Base-by-base conservation (phyloP, 768 basidiomycete species). In the Kwoniella mangroviensis region DNA sequence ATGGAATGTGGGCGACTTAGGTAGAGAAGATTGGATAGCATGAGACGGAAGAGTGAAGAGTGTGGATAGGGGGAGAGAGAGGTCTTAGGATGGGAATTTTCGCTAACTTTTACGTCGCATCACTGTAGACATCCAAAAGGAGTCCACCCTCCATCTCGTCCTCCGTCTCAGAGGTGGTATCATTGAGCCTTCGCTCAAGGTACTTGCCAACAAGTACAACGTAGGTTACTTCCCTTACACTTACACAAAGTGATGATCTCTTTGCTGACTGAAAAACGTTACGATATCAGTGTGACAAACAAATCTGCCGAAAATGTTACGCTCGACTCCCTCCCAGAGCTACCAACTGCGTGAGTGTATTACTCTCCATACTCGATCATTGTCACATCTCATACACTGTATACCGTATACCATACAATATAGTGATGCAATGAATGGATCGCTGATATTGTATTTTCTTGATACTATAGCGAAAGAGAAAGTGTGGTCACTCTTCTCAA, bases 301-400 rank as follows among this genome's bases (percentile, higher is more conserved):
- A 95, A 84, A 98, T 98, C 81, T 98, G 97, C 89, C 94, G 97
- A 85, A 98, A 98, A 86, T 98, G 97, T 87, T 98, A 98, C 85
- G 97, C 97, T 55, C 96, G 97, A 79, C 96, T 98, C 79, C 96
- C 97, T 74, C 96, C 95, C 64, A 94, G 97, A 84, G 97, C 97
- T 45, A 98, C 95, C 87, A 98, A 99, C 89, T 98, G 97, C 90
- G 88, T 96, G 84, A 96, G 82, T 78, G 22, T 34, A 45, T 62
- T 52, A 12, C n/a, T 17, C 61, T 34, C 6, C 34, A 34, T 7
- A 34, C 34, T 34, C 34, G 34, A 34, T 34, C 6, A 34, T 34
- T 7, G 34, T 7, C 13, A 49, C 45, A 19, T 49, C 45, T 12
- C 22, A 40, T 53, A n/a, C 34, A 15, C 34, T 34, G 34, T 34